phyloP scores from a whole-genome alignment of 1,284 basidiomycete genomes.

The Cryptococcus hybrid region DNA sequence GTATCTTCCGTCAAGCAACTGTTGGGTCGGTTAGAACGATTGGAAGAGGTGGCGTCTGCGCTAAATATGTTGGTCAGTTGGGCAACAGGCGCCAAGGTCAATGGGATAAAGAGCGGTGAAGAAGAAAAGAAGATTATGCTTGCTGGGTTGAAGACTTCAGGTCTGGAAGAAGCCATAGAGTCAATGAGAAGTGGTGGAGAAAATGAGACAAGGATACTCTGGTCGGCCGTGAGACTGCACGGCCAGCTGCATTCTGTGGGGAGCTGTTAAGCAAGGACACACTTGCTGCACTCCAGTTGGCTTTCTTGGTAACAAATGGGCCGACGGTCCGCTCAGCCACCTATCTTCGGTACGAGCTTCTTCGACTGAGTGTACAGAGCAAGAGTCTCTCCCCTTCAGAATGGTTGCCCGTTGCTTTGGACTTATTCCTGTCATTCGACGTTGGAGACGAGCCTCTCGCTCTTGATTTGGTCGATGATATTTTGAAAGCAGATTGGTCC shows the following conservation, averaged over 20 bases:
- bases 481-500: slow-evolving; percentile 37
- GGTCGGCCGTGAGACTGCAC: slow-evolving; percentile 10
- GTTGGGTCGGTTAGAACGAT: slow-evolving; percentile 31
- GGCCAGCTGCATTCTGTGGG: background rate
- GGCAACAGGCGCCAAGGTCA: slow-evolving; percentile 70
- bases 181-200: background rate
- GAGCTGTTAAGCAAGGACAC: slow-evolving; percentile 3
- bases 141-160: slow-evolving; percentile 1
- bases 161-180: background rate
- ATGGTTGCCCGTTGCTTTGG: slow-evolving; percentile 17
- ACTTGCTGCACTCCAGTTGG: background rate
- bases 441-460: slow-evolving; percentile 49
- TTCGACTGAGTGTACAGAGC: slow-evolving; percentile 1
- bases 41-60: slow-evolving; percentile 51
- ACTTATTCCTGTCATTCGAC: slow-evolving; percentile 22
- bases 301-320: background rate
- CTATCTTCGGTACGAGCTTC: slow-evolving; percentile 6
- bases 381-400: background rate
- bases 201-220: background rate
- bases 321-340: background rate
- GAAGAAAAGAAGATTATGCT: slow-evolving; percentile 51
- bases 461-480: slow-evolving; percentile 40
- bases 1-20: slow-evolving; percentile 25
- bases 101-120: slow-evolving; percentile 65
- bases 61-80: slow-evolving; percentile 54